Conservation (phyloP, 2,329 filamentous ascomycete species). For the Microdochium bolleyi region DNA sequence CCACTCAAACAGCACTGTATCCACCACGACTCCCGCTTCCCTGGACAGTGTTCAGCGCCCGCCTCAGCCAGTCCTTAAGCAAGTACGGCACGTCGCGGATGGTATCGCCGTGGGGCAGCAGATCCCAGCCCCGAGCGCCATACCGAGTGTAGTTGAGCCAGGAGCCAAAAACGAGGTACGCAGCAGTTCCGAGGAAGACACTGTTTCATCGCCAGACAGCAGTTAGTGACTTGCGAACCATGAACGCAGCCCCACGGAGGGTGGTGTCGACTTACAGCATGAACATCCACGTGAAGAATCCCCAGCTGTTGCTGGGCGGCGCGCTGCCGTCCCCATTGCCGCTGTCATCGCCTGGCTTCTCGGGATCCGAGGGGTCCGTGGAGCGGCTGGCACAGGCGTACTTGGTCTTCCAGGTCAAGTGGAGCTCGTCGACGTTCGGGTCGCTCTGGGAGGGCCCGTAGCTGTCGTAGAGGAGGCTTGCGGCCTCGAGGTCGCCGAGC, state of each 20-base stretch:
- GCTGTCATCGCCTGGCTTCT: constrained; percentile 34
- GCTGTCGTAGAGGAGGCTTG: constrained; percentile 67
- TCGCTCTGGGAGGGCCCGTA: constrained; percentile 56
- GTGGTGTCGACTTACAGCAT: constrained; percentile 83
- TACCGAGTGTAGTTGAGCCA: constrained; percentile 99
- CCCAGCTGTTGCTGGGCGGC: constrained; percentile 59
- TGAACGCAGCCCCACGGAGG: too few species aligned
- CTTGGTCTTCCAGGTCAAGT: constrained; percentile 80
- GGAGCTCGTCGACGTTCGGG: constrained; percentile 52
- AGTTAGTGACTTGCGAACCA: too few species aligned
- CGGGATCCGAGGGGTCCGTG: constrained; percentile 23
- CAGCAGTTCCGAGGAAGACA: constrained; percentile 72
- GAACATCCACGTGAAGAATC: constrained; percentile 96
- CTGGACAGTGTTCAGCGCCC: constrained; percentile 76
- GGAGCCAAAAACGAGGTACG: constrained; percentile 94
- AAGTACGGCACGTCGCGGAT: constrained; percentile 90
- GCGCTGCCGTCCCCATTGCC: constrained; percentile 18
- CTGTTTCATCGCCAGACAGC: too few species aligned
- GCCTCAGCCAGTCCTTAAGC: constrained; percentile 77
- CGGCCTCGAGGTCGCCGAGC: constrained; percentile 35
- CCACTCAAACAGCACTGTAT: constrained; percentile 75
- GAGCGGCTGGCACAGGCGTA: constrained; percentile 63
- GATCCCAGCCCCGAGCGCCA: constrained; percentile 89
- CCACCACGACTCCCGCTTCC: constrained; percentile 79
- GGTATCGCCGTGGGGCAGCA: constrained; percentile 85